Conservation (phyloP, 2,329 filamentous ascomycete species). For the Grosmannia huntii region DNA sequence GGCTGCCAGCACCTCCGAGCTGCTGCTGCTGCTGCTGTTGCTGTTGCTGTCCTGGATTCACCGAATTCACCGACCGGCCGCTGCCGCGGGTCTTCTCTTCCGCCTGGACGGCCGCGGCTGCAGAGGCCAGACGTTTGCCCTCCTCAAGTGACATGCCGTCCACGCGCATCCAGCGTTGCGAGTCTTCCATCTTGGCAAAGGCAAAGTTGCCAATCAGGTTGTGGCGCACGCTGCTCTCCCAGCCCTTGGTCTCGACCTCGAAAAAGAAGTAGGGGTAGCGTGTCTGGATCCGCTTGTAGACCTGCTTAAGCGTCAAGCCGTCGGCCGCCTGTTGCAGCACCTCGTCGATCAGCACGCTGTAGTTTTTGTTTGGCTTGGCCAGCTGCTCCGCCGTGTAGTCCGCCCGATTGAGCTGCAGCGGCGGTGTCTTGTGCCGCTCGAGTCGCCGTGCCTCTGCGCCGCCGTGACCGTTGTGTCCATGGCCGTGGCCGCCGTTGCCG, state of each 20-base stretch:
- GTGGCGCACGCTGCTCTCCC: conserved; percentile 53
- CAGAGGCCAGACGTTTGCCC: conserved; percentile 45
- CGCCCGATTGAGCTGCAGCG: conserved; percentile 38
- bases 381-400: conserved; percentile 46
- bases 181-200: conserved; percentile 45
- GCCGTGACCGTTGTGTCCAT: conserved; percentile 13
- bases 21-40: not conserved
- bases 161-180: conserved; percentile 45
- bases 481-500: conserved; percentile 8
- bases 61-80: not conserved
- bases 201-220: conserved; percentile 50
- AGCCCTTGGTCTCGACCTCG: conserved; percentile 48
- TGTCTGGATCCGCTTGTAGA: conserved; percentile 48
- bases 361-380: conserved; percentile 50
- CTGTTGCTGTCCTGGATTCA: conserved; percentile 1
- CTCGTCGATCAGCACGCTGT: conserved; percentile 48
- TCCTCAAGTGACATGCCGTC: conserved; percentile 43
- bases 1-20: not conserved
- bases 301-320: conserved; percentile 46
- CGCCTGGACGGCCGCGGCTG: conserved; percentile 15
- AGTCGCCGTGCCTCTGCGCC: conserved; percentile 42
- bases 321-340: conserved; percentile 40
- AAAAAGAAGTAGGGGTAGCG: conserved; percentile 49
- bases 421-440: conserved; percentile 51
- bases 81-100: not conserved